phyloP scores from a whole-genome alignment of 2,329 filamentous ascomycete species.

The Emmonsia crescens region DNA sequence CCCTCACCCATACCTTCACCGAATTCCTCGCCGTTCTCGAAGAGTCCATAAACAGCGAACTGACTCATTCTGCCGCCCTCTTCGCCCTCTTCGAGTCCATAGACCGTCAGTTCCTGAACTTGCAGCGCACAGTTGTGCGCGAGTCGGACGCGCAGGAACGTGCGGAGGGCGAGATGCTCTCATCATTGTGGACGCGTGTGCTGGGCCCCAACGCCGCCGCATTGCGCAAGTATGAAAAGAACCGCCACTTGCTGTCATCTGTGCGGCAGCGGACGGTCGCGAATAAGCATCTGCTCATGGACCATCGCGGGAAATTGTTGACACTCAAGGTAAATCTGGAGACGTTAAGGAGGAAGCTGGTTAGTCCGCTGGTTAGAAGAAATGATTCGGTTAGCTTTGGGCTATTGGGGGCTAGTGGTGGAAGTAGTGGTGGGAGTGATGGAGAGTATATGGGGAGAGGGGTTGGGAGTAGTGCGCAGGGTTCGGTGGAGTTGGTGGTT shows the following conservation, averaged over 20 bases:
- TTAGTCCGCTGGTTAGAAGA: slow-evolving; percentile 69
- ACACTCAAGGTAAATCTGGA: slow-evolving; percentile 81
- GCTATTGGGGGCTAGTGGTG: slow-evolving; percentile 20
- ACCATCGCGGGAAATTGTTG: slow-evolving; percentile 74
- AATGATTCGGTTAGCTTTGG: slow-evolving; percentile 41
- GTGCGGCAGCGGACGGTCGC: slow-evolving; percentile 73
- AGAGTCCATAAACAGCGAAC: slow-evolving; percentile 75
- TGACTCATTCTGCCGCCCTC: slow-evolving; percentile 66
- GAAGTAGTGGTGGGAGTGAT: slow-evolving; percentile 1
- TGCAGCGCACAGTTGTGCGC: slow-evolving; percentile 73
- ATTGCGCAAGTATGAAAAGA: slow-evolving; percentile 86
- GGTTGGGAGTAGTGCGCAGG: slow-evolving; percentile 13
- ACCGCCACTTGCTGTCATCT: slow-evolving; percentile 65
- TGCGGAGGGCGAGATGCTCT: slow-evolving; percentile 68
- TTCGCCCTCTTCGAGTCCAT: slow-evolving; percentile 88
- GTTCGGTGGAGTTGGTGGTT: slow-evolving; percentile 42
- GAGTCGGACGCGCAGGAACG: slow-evolving; percentile 74
- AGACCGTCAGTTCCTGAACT: slow-evolving; percentile 79
- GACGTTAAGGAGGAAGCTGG: slow-evolving; percentile 68
- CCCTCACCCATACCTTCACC: slow-evolving; percentile 76
- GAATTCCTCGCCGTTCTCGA: slow-evolving; percentile 82
- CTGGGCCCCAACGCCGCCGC: slow-evolving; percentile 64
- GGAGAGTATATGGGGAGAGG: slow-evolving; percentile 18
- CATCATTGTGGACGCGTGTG: slow-evolving; percentile 74
- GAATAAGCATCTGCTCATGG: slow-evolving; percentile 77